Base-by-base conservation (phyloP, 2,329 filamentous ascomycete species). In the Hypoxylon sp. region DNA sequence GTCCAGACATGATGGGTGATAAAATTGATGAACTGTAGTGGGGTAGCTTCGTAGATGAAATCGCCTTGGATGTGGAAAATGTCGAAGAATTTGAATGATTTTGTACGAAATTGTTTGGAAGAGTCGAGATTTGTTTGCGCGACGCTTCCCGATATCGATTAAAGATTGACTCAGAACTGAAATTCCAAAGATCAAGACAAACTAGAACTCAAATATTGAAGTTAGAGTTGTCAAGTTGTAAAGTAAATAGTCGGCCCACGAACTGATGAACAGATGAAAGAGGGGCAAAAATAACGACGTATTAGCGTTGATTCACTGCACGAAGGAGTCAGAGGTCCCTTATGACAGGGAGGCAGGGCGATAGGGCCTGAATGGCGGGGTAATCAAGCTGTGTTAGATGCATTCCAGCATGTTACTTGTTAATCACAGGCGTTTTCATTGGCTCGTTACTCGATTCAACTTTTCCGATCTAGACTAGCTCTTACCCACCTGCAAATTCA, bases 1-100 rank as follows among this genome's bases (percentile, higher is more conserved):
- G 68, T 57, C 71, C 71, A 68, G 77, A 70, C 80, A 83, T 71
- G 51, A 52, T 60, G 56, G 43, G 21, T 12, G 32, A 4, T 17
- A n/a, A 23, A 13, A 31, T 16, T 20, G 19, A 37, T 30, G 51
- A n/a, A n/a, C n/a, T n/a, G n/a, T n/a, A n/a, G 31, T 12, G 47
- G 40, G 43, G 43, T 48, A 45, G 41, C 31, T 38, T 8, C 21
- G 41, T 3, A 44, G 13, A 17, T 35, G 11, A 12, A 25, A 21
- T n/a, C n/a, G n/a, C n/a, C n/a, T n/a, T n/a, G n/a, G n/a, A n/a
- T n/a, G n/a, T n/a, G n/a, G n/a, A n/a, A n/a, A n/a, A n/a, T n/a
- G n/a, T n/a, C n/a, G n/a, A n/a, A n/a, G n/a, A n/a, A n/a, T n/a
- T n/a, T n/a, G n/a, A n/a, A n/a, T n/a, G n/a, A n/a, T n/a, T n/a